These are phyloP conservation scores for Lolium rigidum DNA, from an alignment of 176 grass and related monocot genomes.

Conservation along the genomic window DNA sequence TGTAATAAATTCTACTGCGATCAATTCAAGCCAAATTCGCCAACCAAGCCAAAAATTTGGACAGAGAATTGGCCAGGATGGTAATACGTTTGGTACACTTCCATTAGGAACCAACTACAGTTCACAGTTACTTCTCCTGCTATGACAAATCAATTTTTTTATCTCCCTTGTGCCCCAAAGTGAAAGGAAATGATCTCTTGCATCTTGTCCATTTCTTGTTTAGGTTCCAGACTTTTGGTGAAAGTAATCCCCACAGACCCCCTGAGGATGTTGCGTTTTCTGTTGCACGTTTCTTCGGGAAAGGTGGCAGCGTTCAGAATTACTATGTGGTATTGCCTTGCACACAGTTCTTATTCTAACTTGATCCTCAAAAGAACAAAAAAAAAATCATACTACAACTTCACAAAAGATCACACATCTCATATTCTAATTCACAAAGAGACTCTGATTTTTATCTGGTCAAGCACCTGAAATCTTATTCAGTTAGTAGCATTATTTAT, in stretches of 20 bases:
- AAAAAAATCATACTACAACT: neutral
- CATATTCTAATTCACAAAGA: neutral
- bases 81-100: slow-evolving; percentile 51
- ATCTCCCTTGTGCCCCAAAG: neutral
- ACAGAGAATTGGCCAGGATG: slow-evolving; percentile 99
- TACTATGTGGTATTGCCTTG: slow-evolving; percentile 80
- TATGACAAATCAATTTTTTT: neutral
- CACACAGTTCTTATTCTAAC: slow-evolving; percentile 22
- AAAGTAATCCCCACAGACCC: slow-evolving; percentile 85
- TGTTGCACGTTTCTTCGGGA: slow-evolving; percentile 94
- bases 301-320: slow-evolving; percentile 91
- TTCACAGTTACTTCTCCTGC: slow-evolving; percentile 6
- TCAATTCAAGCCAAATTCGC: slow-evolving; percentile 76
- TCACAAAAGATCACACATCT: neutral
- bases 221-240: slow-evolving; percentile 98
- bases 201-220: slow-evolving; percentile 28
- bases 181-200: slow-evolving; percentile 6
- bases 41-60: slow-evolving; percentile 96
- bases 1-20: slow-evolving; percentile 97
- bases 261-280: slow-evolving; percentile 96
- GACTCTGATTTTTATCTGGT: neutral
- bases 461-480: slow-evolving; percentile 13
- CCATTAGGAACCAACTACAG: neutral
- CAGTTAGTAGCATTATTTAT: neutral
- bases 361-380: neutral